These are phyloP conservation scores for Leccinum barrowsii DNA, from an alignment of 768 basidiomycete genomes.

Conservation along the genomic window DNA sequence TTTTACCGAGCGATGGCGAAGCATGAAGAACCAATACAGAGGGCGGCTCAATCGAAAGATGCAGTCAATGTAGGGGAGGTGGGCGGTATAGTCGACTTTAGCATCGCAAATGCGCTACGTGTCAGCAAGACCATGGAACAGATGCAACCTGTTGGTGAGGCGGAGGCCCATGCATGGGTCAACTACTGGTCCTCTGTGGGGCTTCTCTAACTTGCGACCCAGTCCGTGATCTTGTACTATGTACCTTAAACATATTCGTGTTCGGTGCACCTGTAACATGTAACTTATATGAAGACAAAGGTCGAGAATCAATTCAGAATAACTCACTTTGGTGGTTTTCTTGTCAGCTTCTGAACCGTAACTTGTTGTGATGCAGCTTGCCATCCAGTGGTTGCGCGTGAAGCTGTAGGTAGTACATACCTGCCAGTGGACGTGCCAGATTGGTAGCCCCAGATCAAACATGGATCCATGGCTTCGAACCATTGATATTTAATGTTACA, in stretches of 20 bases:
- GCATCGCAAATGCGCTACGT: conserved; percentile 6
- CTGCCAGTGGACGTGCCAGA: too few species aligned
- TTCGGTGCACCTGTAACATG: too few species aligned
- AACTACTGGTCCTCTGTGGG: conserved; percentile 18
- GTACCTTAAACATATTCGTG: too few species aligned
- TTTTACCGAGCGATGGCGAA: conserved; percentile 23
- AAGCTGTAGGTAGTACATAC: neutral
- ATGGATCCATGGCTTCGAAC: too few species aligned
- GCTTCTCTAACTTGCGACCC: conserved; percentile 3
- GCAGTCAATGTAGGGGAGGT: neutral
- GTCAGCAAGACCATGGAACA: conserved; percentile 11
- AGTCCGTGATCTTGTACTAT: neutral
- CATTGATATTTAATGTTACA: too few species aligned
- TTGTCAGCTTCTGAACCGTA: neutral
- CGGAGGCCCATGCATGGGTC: conserved; percentile 14
- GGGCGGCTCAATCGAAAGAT: neutral
- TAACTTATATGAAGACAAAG: neutral
- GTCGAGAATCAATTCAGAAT: neutral
- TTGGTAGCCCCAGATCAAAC: too few species aligned
- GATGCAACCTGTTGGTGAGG: conserved; percentile 11
- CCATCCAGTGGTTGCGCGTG: neutral
- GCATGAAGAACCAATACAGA: neutral
- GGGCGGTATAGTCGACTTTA: conserved; percentile 3
- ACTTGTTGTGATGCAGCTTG: neutral
- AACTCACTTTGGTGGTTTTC: too few species aligned